These are phyloP conservation scores for Trypanosoma caninum DNA, from an alignment of 208 protist species.

Conservation along the genomic window DNA sequence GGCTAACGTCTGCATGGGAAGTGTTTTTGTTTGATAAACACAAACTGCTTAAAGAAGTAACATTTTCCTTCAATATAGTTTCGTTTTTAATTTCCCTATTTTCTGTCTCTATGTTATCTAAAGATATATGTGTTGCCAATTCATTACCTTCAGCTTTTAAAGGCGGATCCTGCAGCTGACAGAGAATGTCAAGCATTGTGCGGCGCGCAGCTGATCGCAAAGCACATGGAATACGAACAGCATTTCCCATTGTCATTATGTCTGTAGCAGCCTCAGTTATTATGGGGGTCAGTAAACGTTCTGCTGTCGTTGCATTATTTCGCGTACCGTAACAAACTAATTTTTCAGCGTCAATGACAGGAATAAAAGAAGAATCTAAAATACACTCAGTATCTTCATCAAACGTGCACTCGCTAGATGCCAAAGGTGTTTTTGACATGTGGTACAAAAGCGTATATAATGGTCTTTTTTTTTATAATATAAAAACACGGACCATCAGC, in stretches of 20 bases:
- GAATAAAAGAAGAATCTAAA: neutral
- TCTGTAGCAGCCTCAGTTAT: neutral
- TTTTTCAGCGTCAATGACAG: too few species aligned
- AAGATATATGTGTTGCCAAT: neutral
- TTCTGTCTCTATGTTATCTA: neutral
- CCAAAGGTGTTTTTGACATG: neutral
- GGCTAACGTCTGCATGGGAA: conserved; percentile 19
- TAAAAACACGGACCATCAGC: neutral
- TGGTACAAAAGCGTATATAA: neutral
- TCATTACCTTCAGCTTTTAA: neutral
- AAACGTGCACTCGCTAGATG: conserved; percentile 10
- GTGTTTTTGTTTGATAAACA: too few species aligned
- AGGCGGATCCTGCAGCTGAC: neutral
- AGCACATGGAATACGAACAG: conserved; percentile 50
- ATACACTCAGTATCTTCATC: conserved; percentile 9
- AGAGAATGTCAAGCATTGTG: conserved; percentile 73
- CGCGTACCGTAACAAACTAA: neutral
- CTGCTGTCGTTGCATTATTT: too few species aligned
- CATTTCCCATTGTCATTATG: conserved; percentile 52
- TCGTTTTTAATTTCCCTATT: too few species aligned
- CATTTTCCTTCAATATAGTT: neutral
- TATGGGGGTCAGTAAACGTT: too few species aligned
- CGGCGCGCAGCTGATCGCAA: conserved; percentile 54
- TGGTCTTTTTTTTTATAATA: neutral
- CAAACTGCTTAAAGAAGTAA: neutral